Evolutionary conservation across 495 filamentous ascomycete genomes (phyloP), one percentile per base, ranked within the genome.

Genomic region (Xylaria venustula): DNA sequence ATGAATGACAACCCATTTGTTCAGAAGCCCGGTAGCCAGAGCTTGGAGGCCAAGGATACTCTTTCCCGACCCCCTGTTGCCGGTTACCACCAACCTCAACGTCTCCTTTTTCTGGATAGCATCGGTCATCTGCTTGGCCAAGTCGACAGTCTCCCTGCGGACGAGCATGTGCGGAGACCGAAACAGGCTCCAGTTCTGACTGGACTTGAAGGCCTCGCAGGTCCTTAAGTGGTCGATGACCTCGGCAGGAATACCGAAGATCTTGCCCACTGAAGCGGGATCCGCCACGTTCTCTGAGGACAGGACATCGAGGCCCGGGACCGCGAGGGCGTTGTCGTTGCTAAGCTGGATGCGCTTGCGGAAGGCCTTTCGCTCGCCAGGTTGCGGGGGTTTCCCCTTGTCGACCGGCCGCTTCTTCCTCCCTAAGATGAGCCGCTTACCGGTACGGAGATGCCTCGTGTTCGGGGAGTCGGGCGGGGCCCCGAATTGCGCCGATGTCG

Each of bases 271-370:
- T 14, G 85, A 77, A 12, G 78, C 72, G 26, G 77, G 62, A 55
- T 85, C 75, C 23, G 81, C 68, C 71, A 88, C 77, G 49, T 76
- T 83, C 57, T 85, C 78, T 11, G 76, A 67, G 2, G 77, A 80
- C 44, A 96, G 66, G 19, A 89, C 80, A 62, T 75, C 67, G 70
- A 95, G 75, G 19, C 83, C 87, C 23, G 75, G 69, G 26, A 97
- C 85, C 64, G 85, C 84, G 20, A 96, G 78, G 36, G 94, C 94
- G 77, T 97, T 98, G 67, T 88, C 88, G 75, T 98, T 98, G 75
- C 88, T 94, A 41, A 98, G 83, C 30, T 93, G 86, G 60, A 98
- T 88, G 56, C 90, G 85, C 78, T 95, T 97, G 63, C 91, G 86
- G 65, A 90, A 75, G 22, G 90, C 87, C 74, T 91, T 97, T 67